Evolutionary conservation across 2,329 filamentous ascomycete genomes (phyloP), one percentile per base, ranked within the genome.

Genomic region (Pyrenochaeta sp.): DNA sequence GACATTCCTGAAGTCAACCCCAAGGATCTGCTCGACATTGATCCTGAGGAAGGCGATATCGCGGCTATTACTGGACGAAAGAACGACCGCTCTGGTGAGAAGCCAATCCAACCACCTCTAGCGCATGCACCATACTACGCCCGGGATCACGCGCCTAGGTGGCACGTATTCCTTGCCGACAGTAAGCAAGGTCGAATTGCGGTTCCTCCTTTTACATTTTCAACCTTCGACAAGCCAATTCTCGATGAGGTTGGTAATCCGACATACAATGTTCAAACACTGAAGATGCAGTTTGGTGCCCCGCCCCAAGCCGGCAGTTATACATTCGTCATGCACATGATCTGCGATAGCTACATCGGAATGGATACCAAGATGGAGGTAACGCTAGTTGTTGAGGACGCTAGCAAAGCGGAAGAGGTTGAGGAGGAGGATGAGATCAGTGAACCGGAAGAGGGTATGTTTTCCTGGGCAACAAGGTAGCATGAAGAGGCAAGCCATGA

Each of bases 251-350:
- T 88, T 61, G 92, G 91, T 69, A 91, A 91, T 75, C 94, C 94
- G 2, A 98, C 95, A 2, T 99, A 92, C 81, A 90, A 93, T 71
- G 90, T 99, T 81, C 93, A 98, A 78, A 99, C 95, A 2, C 84
- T 98, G 72, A 98, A 97, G 84, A 94, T 96, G 77, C 92, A 97
- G 77, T 99, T 99, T 78, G 92, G 94, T 65, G 94, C 95, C 1
- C 95, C 95, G 43, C 93, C 94, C 25, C 91, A 97, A 75, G 87
- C 92, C 5, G 95, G 94, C 45, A 90, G 93, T 77, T 99, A 97
- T 81, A 93, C 91, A 1, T 99, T 99, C 75, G 90, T 93, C 60
- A 91, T 98, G 88, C 90, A 98, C 78, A 83, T 97, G 62, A 84
- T 98, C 52, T 97, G 93, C 74, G 95, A 99, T 79, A 93, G 91